Conservation (phyloP, 345 rosid genomes). For the Salix suchowensis region DNA sequence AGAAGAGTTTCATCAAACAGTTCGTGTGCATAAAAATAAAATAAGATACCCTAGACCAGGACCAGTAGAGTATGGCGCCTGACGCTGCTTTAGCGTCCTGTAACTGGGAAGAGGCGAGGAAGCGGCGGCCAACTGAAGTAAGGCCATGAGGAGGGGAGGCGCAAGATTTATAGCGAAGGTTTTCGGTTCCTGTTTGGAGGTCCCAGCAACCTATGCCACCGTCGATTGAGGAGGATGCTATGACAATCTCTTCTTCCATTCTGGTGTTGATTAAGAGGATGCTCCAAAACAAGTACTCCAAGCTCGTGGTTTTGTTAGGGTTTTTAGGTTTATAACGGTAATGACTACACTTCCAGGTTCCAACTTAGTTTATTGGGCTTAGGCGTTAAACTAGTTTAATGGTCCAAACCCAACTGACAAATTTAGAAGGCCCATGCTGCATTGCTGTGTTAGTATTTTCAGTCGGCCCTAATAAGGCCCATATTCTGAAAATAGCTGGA, state of each 20-base stretch:
- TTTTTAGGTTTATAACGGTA: not conserved
- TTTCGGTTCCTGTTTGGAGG: conserved; percentile 52
- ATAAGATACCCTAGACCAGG: conserved; percentile 54
- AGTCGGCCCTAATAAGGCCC: too few relatives aligned
- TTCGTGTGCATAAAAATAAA: not conserved
- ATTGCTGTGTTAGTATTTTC: too few relatives aligned
- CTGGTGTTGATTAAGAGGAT: not conserved
- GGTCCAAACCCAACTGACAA: too few relatives aligned
- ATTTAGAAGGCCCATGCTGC: too few relatives aligned
- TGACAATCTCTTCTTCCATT: conserved; percentile 34
- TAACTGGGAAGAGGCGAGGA: conserved; percentile 74
- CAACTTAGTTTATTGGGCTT: not conserved
- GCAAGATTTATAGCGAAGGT: conserved; percentile 61
- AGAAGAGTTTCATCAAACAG: conserved; percentile 13
- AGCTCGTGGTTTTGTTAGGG: conserved; percentile 1
- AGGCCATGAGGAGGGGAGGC: conserved; percentile 71
- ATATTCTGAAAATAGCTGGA: too few relatives aligned
- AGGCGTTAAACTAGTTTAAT: not conserved
- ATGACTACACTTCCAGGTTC: not conserved
- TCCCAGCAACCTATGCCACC: conserved; percentile 81
- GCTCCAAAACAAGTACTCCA: not conserved
- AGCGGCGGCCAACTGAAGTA: conserved; percentile 48
- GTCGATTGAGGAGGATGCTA: conserved; percentile 69
- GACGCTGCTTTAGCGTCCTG: conserved; percentile 51
- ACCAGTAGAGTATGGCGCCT: conserved; percentile 68